phyloP scores from a whole-genome alignment of 2,329 filamentous ascomycete species.

The Verticillium albo-atrum region DNA sequence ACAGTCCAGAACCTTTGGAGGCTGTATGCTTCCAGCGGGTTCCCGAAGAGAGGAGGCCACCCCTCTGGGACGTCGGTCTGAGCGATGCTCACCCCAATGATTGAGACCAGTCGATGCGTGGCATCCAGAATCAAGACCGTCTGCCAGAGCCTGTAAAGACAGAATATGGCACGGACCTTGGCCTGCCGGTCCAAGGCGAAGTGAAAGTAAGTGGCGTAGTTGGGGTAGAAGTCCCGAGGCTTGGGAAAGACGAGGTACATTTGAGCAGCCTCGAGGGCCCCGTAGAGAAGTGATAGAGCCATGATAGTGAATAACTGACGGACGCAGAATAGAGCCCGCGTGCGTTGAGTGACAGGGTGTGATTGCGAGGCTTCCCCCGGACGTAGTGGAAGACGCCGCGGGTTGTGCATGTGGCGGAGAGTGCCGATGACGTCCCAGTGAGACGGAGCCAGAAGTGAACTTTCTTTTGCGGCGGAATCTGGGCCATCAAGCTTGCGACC shows the following conservation, averaged over 20 bases:
- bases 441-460: too few species aligned
- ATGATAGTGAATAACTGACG: background rate
- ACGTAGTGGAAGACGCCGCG: too few species aligned
- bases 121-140: background rate
- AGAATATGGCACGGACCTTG: background rate
- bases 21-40: constrained; percentile 1
- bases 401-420: too few species aligned
- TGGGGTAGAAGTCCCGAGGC: background rate
- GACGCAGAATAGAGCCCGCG: constrained; percentile 1
- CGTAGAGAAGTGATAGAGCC: too few species aligned
- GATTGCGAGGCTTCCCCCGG: too few species aligned
- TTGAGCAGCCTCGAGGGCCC: background rate
- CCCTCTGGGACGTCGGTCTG: constrained; percentile 4
- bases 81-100: background rate
- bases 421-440: too few species aligned
- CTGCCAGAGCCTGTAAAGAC: background rate
- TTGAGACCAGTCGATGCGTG: background rate
- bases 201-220: background rate
- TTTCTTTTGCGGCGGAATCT: too few species aligned
- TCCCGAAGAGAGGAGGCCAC: constrained; percentile 11
- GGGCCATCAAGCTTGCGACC: too few species aligned
- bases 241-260: constrained; percentile 3
- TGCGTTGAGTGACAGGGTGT: background rate
- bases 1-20: constrained; percentile 8
- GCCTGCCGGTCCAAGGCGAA: background rate